Evolutionary conservation across 371 early-diverging fungal species (phyloP), one percentile per base, ranked within the genome.

Genomic region (Fennellomyces sp.): DNA sequence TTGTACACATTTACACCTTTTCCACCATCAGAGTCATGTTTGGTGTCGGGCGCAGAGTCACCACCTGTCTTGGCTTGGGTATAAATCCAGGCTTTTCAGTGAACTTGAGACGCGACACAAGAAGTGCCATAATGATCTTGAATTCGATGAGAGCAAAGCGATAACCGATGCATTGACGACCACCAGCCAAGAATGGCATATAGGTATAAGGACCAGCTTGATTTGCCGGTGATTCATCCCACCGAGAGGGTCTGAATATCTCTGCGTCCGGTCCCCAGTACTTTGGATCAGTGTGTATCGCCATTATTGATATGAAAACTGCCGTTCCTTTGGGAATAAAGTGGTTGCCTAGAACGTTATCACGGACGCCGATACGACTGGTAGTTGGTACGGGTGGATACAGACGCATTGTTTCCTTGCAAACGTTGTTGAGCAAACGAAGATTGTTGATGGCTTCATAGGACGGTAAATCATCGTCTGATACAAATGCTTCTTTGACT

Each of bases 221-320:
- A 0, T 61, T 58, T 31, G 75, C 75, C 3, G 65, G 65, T 31
- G 53, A 39, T 42, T 70, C 68, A 1, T 75, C 58, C 90, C 90
- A 90, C 33, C 90, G 76, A 12, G 73, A 78, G 15, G 90, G 90
- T 12, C 79, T 75, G 61, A 87, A 90, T 26, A 78, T 79, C 38
- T 79, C 66, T 2, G 75, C 86, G 61, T 90, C 86, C 13, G 79
- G 80, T 0, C 90, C 90, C 90, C 90, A 90, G 63, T 78, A 76
- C 11, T 75, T 68, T 47, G 63, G 66, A 27, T 68, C 64, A 53
- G 76, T 78, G 42, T 85, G 86, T 11, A 65, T 70, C 8, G 66
- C 71, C 27, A 78, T 73, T 0, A 75, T 70, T 0, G 75, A 54
- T 7, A 85, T 41, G 45, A 81, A 73, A 25, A 86, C 55, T 21